Base-by-base conservation (phyloP, 495 filamentous ascomycete species). In the Aspergillus ellipticus region DNA sequence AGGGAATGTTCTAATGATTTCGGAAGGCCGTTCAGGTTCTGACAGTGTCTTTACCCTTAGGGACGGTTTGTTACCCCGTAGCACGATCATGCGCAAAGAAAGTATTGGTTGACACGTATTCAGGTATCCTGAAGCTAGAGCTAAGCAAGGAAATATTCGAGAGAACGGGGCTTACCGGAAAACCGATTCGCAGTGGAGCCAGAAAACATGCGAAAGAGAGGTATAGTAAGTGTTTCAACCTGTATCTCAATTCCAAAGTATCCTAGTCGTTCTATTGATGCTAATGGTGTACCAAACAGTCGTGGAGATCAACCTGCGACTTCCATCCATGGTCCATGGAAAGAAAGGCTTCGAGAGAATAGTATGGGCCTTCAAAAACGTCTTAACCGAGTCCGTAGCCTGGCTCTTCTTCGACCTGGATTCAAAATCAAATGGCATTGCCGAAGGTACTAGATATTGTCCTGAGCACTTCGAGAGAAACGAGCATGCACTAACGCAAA, bases 1-100 rank as follows among this genome's bases (percentile, higher is more conserved):
- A 96, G 93, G 94, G 17, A 87, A 91, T 66, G 78, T 96, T 58
- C 68, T 95, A 64, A 94, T 98, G 89, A 83, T 96, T 15, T 97
- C 95, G 0, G 87, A 96, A 66, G 94, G 94, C 24, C 79, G 82
- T 20, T 74, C 83, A 39, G 89, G 86, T n/a, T 80, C 88, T 9
- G 90, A 96, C 63, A 90, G 89, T 66, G 76, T 90, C 3, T 95
- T 88, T 64, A 83, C 81, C 0, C 73, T 98, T 2, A 79, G 70
- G 54, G 82, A 92, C 53, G 92, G 92, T 83, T 61, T 56, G 67
- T 63, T 3, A 16, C n/a, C 35, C 47, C 21, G 4, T n/a, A n/a
- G 22, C 7, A 16, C 26, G n/a, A 22, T 9, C 20, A 1, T 39
- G 2, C 5, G n/a, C 6, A 15, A n/a, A 16, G 6, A 42, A 11